phyloP scores from a whole-genome alignment of 345 rosid species.

The Citrus maxima region DNA sequence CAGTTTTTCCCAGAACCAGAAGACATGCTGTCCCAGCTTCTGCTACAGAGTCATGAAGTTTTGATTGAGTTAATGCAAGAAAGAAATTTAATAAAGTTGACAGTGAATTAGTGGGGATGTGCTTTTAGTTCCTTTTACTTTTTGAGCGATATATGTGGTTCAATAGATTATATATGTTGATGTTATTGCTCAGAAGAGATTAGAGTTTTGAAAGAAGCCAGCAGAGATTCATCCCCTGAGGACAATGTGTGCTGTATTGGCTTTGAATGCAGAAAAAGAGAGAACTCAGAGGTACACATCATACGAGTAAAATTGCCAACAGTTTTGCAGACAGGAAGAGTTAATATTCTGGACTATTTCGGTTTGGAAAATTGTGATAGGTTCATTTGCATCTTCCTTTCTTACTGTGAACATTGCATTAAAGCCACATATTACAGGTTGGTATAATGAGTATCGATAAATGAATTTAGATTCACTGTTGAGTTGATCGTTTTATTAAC shows the following conservation, averaged over 20 bases:
- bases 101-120: neutral
- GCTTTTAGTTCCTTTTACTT: neutral
- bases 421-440: neutral
- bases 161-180: neutral
- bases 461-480: too few species aligned
- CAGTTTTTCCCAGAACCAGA: neutral
- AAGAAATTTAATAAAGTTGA: neutral
- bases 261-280: neutral
- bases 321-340: conserved; percentile 3
- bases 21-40: neutral
- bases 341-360: neutral
- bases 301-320: conserved; percentile 4
- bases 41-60: neutral
- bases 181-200: neutral
- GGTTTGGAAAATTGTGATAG: neutral
- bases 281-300: conserved; percentile 25
- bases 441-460: too few species aligned
- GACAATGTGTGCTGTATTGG: conserved; percentile 19
- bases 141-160: neutral
- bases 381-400: neutral
- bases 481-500: too few species aligned
- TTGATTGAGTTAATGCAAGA: neutral
- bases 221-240: conserved; percentile 39
- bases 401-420: neutral
- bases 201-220: conserved; percentile 12